Percentiles rank a stretch among this genome's conserved stretches.
Conservation (phyloP, 148 eudicot genomes). For the Amaranthus cruentus region DNA sequence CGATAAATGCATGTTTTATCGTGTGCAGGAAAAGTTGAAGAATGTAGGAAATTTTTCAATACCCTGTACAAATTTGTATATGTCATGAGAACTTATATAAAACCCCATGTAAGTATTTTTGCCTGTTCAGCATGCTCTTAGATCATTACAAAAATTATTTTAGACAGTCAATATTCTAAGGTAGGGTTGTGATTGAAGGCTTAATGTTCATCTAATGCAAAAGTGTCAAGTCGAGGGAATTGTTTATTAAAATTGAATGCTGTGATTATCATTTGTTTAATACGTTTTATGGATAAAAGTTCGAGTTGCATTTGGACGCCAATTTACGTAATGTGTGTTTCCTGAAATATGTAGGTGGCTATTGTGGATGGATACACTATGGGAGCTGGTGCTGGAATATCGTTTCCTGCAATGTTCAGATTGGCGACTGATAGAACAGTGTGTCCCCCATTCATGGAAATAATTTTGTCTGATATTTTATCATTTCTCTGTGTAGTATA, state of each 20-base stretch:
- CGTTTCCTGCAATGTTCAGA: conserved; percentile 88
- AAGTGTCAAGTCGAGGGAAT: not conserved
- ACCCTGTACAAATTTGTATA: conserved; percentile 76
- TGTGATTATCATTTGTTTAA: not conserved
- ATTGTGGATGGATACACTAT: conserved; percentile 80
- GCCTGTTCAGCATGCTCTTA: not conserved
- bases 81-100: conserved; percentile 85
- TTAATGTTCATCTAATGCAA: not conserved
- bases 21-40: conserved; percentile 76
- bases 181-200: not conserved
- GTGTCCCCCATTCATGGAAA: conserved; percentile 26
- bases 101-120: conserved; percentile 73
- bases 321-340: not conserved
- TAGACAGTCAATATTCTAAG: not conserved
- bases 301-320: not conserved
- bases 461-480: not conserved
- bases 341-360: conserved; percentile 54
- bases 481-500: not conserved
- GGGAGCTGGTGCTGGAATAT: conserved; percentile 89
- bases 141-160: not conserved
- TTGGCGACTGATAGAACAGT: conserved; percentile 85
- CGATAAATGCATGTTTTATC: not conserved
- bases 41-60: conserved; percentile 59
- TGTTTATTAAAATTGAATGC: not conserved
- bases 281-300: not conserved